Evolutionary conservation across 2,329 filamentous ascomycete species (phyloP), one percentile per base, ranked within the genome.

Genomic region (Spiromastix sp.): DNA sequence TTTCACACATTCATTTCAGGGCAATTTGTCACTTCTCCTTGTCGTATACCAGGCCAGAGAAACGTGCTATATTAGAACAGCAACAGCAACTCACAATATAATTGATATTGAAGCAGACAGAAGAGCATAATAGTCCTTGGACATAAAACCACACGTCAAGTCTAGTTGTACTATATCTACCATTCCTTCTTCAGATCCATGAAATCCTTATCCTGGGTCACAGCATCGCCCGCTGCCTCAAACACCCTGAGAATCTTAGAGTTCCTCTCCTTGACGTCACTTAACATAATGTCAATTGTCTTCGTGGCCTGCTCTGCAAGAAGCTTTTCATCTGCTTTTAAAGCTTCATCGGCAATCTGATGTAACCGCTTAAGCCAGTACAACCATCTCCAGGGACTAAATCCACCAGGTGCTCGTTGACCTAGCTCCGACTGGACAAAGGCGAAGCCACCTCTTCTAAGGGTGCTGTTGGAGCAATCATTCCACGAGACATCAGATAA

Each of bases 291-390:
- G 1, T 46, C 13, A 26, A 52, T 52, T 7, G 32, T 41, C 29
- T 48, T 40, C 5, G 36, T 25, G 12, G 45, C 46, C 19, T 35
- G 28, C 36, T 49, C 47, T 26, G 41, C 48, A 1, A 52, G 13
- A 6, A 2, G 1, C 13, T 42, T 44, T 25, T 51, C 47, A 15
- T 40, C 32, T 2, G 41, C 43, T 25, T 43, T 26, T 4, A 25
- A 36, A 2, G 48, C 43, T 24, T 50, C 34, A 5, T 49, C 46
- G 9, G 32, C 32, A 18, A 50, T 47, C 22, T 48, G 35, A 40
- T 49, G 45, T 4, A 51, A 36, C 30, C 46, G 41, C 40, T 47
- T 51, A 3, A 52, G 32, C 49, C 49, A 52, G 41, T 37, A 52
- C 39, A 52, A 38, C 5, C 35, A 51, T 43, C 49, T 47, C 48